A percentile compares a stretch with the other conserved stretches of the same genome.
Evolutionary conservation across 78 protist species (phyloP).

Genomic region (Dictyostelium firmibasis): DNA sequence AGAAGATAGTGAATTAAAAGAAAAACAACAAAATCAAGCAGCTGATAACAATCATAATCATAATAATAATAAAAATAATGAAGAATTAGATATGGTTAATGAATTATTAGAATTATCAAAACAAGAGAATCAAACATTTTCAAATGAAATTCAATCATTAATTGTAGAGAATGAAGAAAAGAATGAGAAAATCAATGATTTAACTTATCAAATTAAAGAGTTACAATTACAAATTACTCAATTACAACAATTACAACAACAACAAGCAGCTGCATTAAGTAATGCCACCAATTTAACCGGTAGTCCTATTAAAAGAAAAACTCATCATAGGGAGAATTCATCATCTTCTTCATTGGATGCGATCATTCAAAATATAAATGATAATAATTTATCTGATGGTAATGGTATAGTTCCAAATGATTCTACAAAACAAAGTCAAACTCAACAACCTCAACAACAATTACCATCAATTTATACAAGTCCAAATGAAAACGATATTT

Average conservation of each 20-base stretch:
- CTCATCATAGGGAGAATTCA: constrained; percentile 31
- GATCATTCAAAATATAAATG: not conserved
- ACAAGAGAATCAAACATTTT: not conserved
- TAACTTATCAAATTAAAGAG: not conserved
- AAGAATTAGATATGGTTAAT: not conserved
- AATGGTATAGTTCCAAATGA: not conserved
- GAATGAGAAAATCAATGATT: not conserved
- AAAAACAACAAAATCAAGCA: not conserved
- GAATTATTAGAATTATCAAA: not conserved
- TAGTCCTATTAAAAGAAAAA: not conserved
- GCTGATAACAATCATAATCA: too few relatives aligned
- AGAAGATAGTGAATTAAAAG: too few relatives aligned
- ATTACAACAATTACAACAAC: constrained; percentile 2
- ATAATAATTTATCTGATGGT: not conserved
- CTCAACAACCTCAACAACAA: not conserved
- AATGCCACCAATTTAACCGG: not conserved
- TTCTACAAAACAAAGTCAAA: not conserved
- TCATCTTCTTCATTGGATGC: constrained; percentile 4
- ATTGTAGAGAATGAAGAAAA: constrained; percentile 5
- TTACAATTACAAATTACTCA: not conserved
- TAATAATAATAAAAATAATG: not conserved
- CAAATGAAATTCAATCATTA: constrained; percentile 10
- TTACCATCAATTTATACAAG: not conserved
- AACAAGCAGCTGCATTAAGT: not conserved
- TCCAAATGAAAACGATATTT: not conserved